Evolutionary conservation across 2,329 filamentous ascomycete species (phyloP).

Genomic region (Colletotrichum sidae): DNA sequence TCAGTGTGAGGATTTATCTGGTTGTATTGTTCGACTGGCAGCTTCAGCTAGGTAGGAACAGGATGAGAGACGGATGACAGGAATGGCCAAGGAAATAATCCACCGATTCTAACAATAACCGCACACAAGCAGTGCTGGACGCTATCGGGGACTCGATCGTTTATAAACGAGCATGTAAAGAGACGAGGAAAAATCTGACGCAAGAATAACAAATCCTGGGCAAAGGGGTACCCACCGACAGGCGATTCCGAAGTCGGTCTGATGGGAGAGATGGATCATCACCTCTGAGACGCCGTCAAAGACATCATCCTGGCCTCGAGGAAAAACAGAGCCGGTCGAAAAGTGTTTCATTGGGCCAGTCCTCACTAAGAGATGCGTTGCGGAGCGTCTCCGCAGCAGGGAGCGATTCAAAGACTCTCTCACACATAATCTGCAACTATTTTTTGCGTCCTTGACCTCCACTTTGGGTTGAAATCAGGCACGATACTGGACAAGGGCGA

Average conservation of each 20-base stretch:
- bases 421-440: conserved; percentile 20
- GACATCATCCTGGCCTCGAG: conserved; percentile 11
- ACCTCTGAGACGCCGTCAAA: conserved; percentile 13
- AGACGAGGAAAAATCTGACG: not conserved
- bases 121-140: not conserved
- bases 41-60: not conserved
- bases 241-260: conserved; percentile 29
- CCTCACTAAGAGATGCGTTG: not conserved
- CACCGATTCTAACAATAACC: conserved; percentile 7
- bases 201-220: conserved; percentile 5
- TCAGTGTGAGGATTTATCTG: not conserved
- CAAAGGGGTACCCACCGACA: conserved; percentile 14
- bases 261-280: conserved; percentile 6
- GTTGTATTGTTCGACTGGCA: conserved; percentile 17
- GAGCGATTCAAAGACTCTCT: not conserved
- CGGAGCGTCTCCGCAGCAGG: conserved; percentile 32
- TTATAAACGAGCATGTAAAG: conserved; percentile 20
- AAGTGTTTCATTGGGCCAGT: conserved; percentile 19
- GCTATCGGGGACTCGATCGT: not conserved
- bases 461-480: conserved; percentile 35
- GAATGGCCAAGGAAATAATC: conserved; percentile 10
- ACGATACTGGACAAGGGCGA: conserved; percentile 33
- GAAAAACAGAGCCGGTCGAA: not conserved
- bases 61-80: not conserved
- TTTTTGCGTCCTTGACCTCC: conserved; percentile 29